phyloP scores from a whole-genome alignment of 2,329 filamentous ascomycete species.

The Diaporthe longicolla region DNA sequence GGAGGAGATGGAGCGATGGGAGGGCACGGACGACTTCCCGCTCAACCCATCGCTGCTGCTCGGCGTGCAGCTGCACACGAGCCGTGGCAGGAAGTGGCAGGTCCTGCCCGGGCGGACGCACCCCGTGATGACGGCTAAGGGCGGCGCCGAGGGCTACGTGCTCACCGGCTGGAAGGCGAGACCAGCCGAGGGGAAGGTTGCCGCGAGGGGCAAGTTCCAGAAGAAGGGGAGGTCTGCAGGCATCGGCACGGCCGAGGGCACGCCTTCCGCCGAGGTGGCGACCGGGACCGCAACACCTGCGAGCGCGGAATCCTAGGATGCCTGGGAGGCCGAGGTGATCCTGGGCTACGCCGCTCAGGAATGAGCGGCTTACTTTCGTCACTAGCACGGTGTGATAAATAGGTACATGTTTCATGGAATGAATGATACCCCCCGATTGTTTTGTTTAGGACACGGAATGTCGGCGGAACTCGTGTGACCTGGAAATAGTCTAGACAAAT shows the following conservation, averaged over 20 bases:
- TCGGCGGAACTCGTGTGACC: neutral
- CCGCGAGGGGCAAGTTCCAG: conserved; percentile 85
- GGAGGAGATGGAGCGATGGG: conserved; percentile 69
- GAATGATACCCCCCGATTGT: conserved; percentile 39
- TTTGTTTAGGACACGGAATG: conserved; percentile 1
- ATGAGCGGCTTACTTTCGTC: neutral
- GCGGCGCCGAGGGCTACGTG: conserved; percentile 91
- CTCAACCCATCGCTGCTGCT: conserved; percentile 89
- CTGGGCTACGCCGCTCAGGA: neutral
- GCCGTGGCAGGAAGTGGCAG: conserved; percentile 86
- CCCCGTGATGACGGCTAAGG: conserved; percentile 90
- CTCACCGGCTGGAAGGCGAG: conserved; percentile 87
- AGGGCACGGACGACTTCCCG: conserved; percentile 81
- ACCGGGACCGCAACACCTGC: conserved; percentile 33
- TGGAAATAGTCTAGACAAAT: conserved; percentile 13
- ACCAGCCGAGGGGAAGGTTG: conserved; percentile 83
- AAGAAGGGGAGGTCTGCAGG: conserved; percentile 60
- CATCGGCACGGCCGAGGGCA: conserved; percentile 37
- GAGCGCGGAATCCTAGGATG: conserved; percentile 6
- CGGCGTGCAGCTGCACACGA: conserved; percentile 84
- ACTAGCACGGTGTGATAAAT: conserved; percentile 3
- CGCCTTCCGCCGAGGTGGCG: conserved; percentile 33
- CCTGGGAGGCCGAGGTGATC: neutral
- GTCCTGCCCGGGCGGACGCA: conserved; percentile 93
- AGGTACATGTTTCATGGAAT: conserved; percentile 33